These are phyloP conservation scores for Aspergillus pseudotamarii DNA, from an alignment of 2,329 filamentous ascomycete species.

Conservation along the genomic window DNA sequence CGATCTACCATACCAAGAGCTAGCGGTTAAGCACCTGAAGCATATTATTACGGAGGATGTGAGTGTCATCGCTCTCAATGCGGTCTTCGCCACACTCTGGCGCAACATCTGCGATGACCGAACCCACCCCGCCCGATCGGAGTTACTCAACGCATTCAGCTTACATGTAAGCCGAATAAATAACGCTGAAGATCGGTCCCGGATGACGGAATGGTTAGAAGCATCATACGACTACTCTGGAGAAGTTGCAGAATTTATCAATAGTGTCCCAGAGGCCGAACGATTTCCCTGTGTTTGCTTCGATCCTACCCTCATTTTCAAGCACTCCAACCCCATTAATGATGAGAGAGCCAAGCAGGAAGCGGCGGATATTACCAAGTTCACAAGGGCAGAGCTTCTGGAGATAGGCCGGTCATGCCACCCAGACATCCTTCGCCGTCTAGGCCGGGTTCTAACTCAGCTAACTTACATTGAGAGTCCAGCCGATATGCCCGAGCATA, in stretches of 20 bases:
- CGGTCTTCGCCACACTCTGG: conserved; percentile 56
- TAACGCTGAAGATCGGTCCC: conserved; percentile 35
- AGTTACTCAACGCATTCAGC: conserved; percentile 48
- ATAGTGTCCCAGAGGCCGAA: conserved; percentile 40
- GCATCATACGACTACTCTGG: conserved; percentile 54
- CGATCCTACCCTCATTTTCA: conserved; percentile 52
- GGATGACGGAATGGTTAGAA: conserved; percentile 54
- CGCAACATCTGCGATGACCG: conserved; percentile 54
- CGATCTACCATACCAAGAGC: conserved; percentile 42
- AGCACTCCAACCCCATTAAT: conserved; percentile 15
- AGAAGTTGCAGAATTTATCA: conserved; percentile 47
- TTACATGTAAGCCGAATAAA: conserved; percentile 41
- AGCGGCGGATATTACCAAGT: conserved; percentile 30
- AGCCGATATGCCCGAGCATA: conserved; percentile 49
- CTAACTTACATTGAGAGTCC: conserved; percentile 48
- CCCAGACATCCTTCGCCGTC: conserved; percentile 49
- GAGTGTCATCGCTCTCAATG: conserved; percentile 50
- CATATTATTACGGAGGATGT: conserved; percentile 51
- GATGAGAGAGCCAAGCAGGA: conserved; percentile 23
- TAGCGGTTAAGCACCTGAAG: conserved; percentile 45
- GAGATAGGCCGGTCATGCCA: conserved; percentile 58
- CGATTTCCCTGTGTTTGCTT: conserved; percentile 54
- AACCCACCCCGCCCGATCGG: conserved; percentile 43
- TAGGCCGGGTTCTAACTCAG: conserved; percentile 52
- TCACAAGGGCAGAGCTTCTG: conserved; percentile 52